Evolutionary conservation across 2,329 filamentous ascomycete genomes (phyloP).

Genomic region (Fusarium pseudograminearum): DNA sequence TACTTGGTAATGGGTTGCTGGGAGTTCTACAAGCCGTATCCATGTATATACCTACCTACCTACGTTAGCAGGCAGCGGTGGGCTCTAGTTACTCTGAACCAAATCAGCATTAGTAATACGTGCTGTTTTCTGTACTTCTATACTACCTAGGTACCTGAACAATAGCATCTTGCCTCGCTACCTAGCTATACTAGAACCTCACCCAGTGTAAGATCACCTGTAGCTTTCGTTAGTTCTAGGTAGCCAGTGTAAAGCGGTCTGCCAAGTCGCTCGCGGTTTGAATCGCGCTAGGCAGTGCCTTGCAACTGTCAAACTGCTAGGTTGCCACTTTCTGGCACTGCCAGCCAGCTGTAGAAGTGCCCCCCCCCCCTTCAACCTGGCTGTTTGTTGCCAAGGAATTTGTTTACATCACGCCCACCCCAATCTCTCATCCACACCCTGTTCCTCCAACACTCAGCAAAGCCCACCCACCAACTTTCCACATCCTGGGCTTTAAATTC

Average conservation of each 20-base stretch:
- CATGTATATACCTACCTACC: not conserved
- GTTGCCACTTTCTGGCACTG: not conserved
- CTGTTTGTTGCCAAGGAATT: slow-evolving; percentile 10
- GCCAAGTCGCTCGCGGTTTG: not conserved
- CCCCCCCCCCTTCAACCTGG: not conserved
- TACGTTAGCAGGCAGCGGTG: too few relatives aligned
- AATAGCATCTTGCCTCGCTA: not conserved
- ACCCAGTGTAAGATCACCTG: not conserved
- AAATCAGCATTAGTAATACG: not conserved
- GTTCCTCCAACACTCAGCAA: not conserved
- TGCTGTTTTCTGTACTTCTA: not conserved
- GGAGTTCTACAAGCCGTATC: not conserved
- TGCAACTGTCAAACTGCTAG: not conserved
- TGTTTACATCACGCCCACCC: slow-evolving; percentile 8
- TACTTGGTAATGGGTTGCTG: not conserved
- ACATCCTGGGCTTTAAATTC: not conserved
- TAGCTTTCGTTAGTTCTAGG: not conserved
- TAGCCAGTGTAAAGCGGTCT: not conserved
- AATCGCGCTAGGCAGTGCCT: not conserved
- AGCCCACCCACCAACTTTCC: not conserved
- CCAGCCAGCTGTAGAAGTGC: not conserved
- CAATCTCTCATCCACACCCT: slow-evolving; percentile 2
- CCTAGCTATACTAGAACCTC: not conserved
- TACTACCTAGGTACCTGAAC: too few relatives aligned
- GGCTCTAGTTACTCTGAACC: not conserved